Evolutionary conservation across 352 stramenopile species (phyloP).

Genomic region (Globisporangium paddicum): DNA sequence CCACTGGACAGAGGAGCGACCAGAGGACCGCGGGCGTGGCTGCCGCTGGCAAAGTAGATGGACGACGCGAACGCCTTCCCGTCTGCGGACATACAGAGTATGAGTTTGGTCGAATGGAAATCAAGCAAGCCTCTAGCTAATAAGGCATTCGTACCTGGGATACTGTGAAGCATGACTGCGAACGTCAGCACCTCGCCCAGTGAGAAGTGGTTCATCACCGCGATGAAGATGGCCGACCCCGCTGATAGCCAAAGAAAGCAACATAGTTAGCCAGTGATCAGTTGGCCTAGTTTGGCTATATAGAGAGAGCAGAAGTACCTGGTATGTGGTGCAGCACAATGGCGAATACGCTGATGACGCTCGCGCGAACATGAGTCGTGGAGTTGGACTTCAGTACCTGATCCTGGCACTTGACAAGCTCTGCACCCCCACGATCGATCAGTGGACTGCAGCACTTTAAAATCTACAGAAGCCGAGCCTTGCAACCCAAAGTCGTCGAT

Average conservation of each 20-base stretch:
- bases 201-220: background rate
- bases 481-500: background rate
- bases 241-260: too few relatives aligned
- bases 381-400: background rate
- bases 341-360: background rate
- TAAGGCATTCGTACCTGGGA: background rate
- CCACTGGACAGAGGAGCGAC: background rate
- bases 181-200: slow-evolving; percentile 1
- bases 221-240: background rate
- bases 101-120: too few relatives aligned
- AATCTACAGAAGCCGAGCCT: background rate
- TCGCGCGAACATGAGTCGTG: background rate
- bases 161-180: background rate
- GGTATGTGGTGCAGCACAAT: slow-evolving; percentile 1
- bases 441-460: slow-evolving; percentile 2
- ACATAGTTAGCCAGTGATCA: background rate
- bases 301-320: background rate
- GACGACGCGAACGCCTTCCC: background rate
- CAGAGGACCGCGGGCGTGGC: background rate
- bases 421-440: background rate
- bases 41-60: slow-evolving; percentile 4
- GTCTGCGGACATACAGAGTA: background rate
- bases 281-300: background rate
- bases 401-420: background rate
- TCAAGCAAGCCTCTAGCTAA: too few relatives aligned